Evolutionary conservation across 23 red algal genomes (phyloP).

Genomic region (Cyanidium caldarium): DNA sequence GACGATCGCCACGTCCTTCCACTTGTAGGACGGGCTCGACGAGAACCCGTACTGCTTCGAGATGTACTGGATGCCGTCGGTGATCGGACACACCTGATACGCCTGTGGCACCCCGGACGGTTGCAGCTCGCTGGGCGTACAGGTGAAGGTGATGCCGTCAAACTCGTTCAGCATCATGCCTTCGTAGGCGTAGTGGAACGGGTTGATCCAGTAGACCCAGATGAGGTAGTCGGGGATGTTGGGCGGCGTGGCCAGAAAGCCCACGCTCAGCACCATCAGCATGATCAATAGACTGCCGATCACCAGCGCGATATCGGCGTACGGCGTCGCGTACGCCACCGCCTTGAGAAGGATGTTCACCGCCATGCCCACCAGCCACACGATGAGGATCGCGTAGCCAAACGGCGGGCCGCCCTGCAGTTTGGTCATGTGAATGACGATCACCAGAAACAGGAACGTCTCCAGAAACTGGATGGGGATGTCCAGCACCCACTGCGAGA

Average conservation of each 20-base stretch:
- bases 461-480: conserved; percentile 17
- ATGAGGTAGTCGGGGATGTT: conserved; percentile 42
- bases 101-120: conserved; percentile 12
- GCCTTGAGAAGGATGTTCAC: neutral
- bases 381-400: neutral
- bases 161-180: conserved; percentile 67
- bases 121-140: conserved; percentile 24
- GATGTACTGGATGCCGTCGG: conserved; percentile 10
- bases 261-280: conserved; percentile 37
- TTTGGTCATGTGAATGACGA: conserved; percentile 1
- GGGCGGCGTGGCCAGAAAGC: conserved; percentile 39
- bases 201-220: conserved; percentile 87
- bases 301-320: conserved; percentile 20
- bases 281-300: conserved; percentile 32
- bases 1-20: neutral
- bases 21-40: neutral
- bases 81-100: conserved; percentile 13
- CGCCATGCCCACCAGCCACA: neutral
- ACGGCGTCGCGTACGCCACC: conserved; percentile 1
- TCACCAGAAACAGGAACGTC: neutral
- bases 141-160: conserved; percentile 35
- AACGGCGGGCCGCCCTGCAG: neutral
- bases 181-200: conserved; percentile 57
- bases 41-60: neutral
- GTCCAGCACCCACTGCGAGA: conserved; percentile 5